phyloP scores from a whole-genome alignment of 306 rosid species.

The peach (Prunus persica) region DNA sequence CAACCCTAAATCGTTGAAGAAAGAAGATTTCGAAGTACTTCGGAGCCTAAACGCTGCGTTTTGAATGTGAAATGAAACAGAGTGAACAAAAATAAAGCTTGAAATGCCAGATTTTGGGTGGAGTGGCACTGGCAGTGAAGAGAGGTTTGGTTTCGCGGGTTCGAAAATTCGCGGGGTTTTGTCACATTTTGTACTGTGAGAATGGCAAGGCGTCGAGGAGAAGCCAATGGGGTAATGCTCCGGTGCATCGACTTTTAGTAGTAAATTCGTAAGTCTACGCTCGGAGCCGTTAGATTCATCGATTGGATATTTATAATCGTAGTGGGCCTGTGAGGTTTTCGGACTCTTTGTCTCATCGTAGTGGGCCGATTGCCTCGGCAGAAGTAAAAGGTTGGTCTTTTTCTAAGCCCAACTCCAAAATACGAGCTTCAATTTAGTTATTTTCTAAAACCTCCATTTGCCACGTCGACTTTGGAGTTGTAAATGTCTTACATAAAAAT shows the following conservation, averaged over 20 bases:
- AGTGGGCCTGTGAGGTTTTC: no score
- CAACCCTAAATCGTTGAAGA: not conserved
- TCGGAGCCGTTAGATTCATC: no score
- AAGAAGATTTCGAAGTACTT: not conserved
- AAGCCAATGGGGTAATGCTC: conserved; percentile 4
- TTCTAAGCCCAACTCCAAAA: no score
- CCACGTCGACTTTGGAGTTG: no score
- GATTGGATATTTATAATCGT: no score
- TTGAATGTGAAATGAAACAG: not conserved
- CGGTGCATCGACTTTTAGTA: not conserved
- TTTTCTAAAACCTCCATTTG: no score
- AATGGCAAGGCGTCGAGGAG: not conserved
- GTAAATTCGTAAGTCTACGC: not conserved
- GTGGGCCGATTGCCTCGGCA: no score
- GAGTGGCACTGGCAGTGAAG: not conserved
- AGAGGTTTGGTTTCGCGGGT: conserved; percentile 21
- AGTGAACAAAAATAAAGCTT: not conserved
- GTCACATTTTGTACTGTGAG: not conserved
- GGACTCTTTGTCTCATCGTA: no score
- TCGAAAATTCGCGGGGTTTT: conserved; percentile 28
- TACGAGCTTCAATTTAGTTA: no score
- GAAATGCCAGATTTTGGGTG: conserved; percentile 5
- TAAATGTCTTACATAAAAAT: no score
- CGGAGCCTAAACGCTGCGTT: conserved; percentile 4
- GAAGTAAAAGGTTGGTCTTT: no score